These are phyloP conservation scores for Coleophoma cylindrospora DNA, from an alignment of 2,329 filamentous ascomycete species.

Conservation along the genomic window DNA sequence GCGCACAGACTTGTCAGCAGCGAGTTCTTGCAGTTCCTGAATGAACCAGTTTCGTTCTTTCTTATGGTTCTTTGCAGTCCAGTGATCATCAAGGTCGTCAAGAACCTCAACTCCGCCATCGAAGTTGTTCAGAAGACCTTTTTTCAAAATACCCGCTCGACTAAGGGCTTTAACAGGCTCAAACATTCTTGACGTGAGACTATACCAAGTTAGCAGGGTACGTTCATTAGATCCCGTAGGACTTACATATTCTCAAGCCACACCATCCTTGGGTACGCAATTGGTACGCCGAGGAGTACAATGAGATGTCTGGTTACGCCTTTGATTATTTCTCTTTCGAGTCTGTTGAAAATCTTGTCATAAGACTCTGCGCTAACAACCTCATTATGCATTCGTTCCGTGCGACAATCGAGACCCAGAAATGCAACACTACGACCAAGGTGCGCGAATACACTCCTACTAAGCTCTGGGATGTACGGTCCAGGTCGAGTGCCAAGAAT, in stretches of 20 bases:
- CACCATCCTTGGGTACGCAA: slow-evolving; percentile 74
- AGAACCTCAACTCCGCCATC: slow-evolving; percentile 89
- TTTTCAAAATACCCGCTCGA: slow-evolving; percentile 73
- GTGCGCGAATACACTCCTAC: slow-evolving; percentile 80
- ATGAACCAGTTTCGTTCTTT: slow-evolving; percentile 81
- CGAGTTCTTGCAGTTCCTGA: slow-evolving; percentile 87
- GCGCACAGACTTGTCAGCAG: slow-evolving; percentile 86
- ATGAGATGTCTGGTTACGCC: slow-evolving; percentile 87
- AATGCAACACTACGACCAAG: slow-evolving; percentile 77
- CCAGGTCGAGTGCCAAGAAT: slow-evolving; percentile 73
- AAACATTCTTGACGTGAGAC: slow-evolving; percentile 78
- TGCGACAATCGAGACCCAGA: slow-evolving; percentile 84
- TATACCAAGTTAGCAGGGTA: slow-evolving; percentile 34
- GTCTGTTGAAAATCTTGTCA: slow-evolving; percentile 80
- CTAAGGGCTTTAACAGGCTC: slow-evolving; percentile 86
- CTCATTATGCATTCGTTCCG: slow-evolving; percentile 79
- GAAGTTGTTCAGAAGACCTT: slow-evolving; percentile 76
- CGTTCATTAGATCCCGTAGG: background rate
- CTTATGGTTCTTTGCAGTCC: slow-evolving; percentile 95
- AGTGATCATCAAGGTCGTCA: slow-evolving; percentile 92
- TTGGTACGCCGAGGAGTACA: slow-evolving; percentile 78
- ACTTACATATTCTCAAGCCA: slow-evolving; percentile 67
- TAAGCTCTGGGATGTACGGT: slow-evolving; percentile 84
- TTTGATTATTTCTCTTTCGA: slow-evolving; percentile 74
- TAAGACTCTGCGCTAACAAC: slow-evolving; percentile 78